Base-by-base conservation (phyloP, 768 basidiomycete species). In the Rhizopogon rudus region DNA sequence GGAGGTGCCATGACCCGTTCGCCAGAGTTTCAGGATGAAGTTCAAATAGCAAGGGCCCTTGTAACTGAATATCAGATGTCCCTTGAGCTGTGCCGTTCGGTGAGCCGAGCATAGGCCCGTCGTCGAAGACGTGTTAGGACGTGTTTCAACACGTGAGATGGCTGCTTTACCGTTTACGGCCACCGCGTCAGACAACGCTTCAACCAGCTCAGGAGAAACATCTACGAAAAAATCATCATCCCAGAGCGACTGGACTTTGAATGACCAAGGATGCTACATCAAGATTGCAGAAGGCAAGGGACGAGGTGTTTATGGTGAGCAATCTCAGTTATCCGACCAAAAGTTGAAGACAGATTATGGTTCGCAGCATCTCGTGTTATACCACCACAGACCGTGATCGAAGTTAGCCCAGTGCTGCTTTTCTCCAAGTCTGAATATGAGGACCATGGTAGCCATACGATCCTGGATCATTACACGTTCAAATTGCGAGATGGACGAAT, bases 371-470 rank as follows among this genome's bases (percentile, higher is more conserved):
- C 61, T 1, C 58, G 50, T 6, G 22, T 41, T n/a, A 70, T 68
- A 33, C 76, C 84, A 17, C 70, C 77, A 10, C 76, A 81, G 12
- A 86, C 87, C 0, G 61, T 88, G n/a, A 66, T 98, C 57, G 95
- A 97, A 68, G 81, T 85, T 61, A 88, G 88, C 58, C 94, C 95
- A 2, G 90, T 92, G 17, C 72, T 96, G n/a, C 73, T 96, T 10
- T 82, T 95, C 63, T 67, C 74, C 5, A 77, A 78, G 54, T 75
- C 81, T 25, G 91, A 94, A 71, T 94, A 93, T 61, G 75, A 80
- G 44, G 64, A 67, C 5, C 79, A 90, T 69, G 82, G 84, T 61
- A 72, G 67, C 60, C 67, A 85, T 58, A 92, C 88, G 0, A 67
- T 85, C 0, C 72, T 92, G 9, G 84, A 92, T 61, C 81, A 86